Evolutionary conservation across 768 basidiomycete species (phyloP).

Genomic region (Psilocybe subaeruginosa): DNA sequence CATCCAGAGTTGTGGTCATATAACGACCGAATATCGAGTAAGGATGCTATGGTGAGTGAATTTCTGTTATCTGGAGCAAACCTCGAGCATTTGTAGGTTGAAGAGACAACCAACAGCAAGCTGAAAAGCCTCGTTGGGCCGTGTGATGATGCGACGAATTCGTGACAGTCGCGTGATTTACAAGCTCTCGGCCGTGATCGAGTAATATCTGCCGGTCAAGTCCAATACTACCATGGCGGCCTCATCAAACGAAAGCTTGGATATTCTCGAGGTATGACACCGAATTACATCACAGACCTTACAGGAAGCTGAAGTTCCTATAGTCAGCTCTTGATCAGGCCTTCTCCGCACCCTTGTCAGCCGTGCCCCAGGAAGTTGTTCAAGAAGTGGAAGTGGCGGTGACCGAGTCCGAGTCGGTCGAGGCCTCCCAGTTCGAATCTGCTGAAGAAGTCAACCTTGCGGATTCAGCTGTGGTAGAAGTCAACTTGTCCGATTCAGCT

Average conservation of each 20-base stretch:
- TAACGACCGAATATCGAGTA: too few relatives aligned
- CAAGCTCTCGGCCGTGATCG: background rate
- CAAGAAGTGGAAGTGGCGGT: slow-evolving; percentile 4
- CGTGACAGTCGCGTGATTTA: background rate
- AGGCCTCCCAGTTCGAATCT: background rate
- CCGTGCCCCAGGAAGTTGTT: slow-evolving; percentile 13
- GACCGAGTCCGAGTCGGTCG: background rate
- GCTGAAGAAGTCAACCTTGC: slow-evolving; percentile 9
- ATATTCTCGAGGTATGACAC: slow-evolving; percentile 33
- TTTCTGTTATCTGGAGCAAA: too few relatives aligned
- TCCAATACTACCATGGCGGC: slow-evolving; percentile 5
- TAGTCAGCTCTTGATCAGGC: slow-evolving; percentile 37
- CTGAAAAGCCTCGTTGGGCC: background rate
- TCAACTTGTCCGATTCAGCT: slow-evolving; percentile 17
- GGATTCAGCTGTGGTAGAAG: slow-evolving; percentile 11
- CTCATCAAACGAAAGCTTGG: slow-evolving; percentile 24
- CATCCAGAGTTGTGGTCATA: too few relatives aligned
- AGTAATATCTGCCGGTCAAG: background rate
- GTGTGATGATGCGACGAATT: background rate
- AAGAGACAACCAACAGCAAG: too few relatives aligned
- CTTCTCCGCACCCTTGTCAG: slow-evolving; percentile 30
- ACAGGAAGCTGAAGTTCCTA: slow-evolving; percentile 1
- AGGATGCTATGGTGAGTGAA: too few relatives aligned
- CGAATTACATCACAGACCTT: background rate
- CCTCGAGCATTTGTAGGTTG: too few relatives aligned